Conservation (phyloP, 2,329 filamentous ascomycete species). For the Aspergillus uvarum region DNA sequence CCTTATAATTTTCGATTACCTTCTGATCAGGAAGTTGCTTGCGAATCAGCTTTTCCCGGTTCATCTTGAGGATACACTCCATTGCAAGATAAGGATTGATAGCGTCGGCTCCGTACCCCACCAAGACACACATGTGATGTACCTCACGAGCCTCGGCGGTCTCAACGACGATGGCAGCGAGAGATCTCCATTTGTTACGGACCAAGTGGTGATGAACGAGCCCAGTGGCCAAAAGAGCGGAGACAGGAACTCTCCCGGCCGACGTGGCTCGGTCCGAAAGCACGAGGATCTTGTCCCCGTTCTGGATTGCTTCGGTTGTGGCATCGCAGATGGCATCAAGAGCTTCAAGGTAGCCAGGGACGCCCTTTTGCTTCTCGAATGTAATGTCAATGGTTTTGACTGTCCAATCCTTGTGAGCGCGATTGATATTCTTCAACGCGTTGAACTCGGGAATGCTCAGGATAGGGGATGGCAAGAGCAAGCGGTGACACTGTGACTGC, state of each 20-base stretch:
- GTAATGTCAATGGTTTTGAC: conserved; percentile 90
- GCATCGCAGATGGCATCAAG: conserved; percentile 86
- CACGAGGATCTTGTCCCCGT: conserved; percentile 79
- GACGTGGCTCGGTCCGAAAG: conserved; percentile 86
- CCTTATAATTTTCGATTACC: conserved; percentile 93
- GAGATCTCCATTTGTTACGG: conserved; percentile 90
- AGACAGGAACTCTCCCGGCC: conserved; percentile 78
- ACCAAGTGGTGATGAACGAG: conserved; percentile 96
- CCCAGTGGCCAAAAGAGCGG: conserved; percentile 80
- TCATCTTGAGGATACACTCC: conserved; percentile 96
- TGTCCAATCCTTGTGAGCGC: conserved; percentile 74
- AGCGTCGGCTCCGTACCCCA: conserved; percentile 92
- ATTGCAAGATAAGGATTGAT: conserved; percentile 94
- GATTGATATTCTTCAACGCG: conserved; percentile 73
- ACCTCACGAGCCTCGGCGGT: conserved; percentile 95
- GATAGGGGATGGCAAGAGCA: conserved; percentile 84
- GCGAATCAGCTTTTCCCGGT: conserved; percentile 86
- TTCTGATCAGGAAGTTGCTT: conserved; percentile 81
- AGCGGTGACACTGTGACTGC: conserved; percentile 77
- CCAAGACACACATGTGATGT: conserved; percentile 97
- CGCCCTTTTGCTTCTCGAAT: conserved; percentile 81
- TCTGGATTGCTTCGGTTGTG: conserved; percentile 78
- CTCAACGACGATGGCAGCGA: conserved; percentile 83
- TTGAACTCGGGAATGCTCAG: conserved; percentile 90
- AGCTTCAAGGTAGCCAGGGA: conserved; percentile 80